These are phyloP conservation scores for Incumbomyces delicatus DNA, from an alignment of 2,329 filamentous ascomycete species.

Conservation along the genomic window DNA sequence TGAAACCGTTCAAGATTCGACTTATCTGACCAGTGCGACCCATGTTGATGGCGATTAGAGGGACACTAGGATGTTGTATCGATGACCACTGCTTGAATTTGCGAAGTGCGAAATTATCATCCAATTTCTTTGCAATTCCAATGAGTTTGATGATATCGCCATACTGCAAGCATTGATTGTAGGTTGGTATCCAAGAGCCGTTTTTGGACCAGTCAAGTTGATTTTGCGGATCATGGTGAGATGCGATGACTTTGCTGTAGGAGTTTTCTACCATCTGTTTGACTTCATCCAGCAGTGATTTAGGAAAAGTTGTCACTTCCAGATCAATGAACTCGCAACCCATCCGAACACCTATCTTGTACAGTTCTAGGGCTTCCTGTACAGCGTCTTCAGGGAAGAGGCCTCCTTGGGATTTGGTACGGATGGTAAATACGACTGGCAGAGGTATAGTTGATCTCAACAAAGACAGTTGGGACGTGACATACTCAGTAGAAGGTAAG, in stretches of 20 bases:
- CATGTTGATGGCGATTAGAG: constrained; percentile 95
- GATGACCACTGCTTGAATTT: constrained; percentile 72
- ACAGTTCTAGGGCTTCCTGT: constrained; percentile 63
- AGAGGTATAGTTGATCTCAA: constrained; percentile 62
- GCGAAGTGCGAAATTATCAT: constrained; percentile 79
- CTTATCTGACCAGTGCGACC: constrained; percentile 77
- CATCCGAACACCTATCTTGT: constrained; percentile 66
- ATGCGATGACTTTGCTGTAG: constrained; percentile 77
- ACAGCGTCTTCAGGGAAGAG: constrained; percentile 69
- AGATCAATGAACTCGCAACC: constrained; percentile 89
- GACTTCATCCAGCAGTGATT: constrained; percentile 61
- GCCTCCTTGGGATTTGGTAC: constrained; percentile 77
- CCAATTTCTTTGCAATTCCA: constrained; percentile 62
- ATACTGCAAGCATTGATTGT: constrained; percentile 80
- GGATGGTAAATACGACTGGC: constrained; percentile 85
- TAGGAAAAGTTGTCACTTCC: constrained; percentile 69
- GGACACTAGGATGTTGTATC: constrained; percentile 58
- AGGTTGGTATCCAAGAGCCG: constrained; percentile 82
- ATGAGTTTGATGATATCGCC: constrained; percentile 94
- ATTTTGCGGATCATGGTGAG: constrained; percentile 79
- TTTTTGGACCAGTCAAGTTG: constrained; percentile 71
- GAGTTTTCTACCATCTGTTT: constrained; percentile 52
- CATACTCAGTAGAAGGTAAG: constrained; percentile 60
- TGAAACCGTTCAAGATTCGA: constrained; percentile 79
- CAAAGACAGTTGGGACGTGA: constrained; percentile 71